Evolutionary conservation across 1,284 basidiomycete species (phyloP).

Genomic region (Inonotus obliquus): DNA sequence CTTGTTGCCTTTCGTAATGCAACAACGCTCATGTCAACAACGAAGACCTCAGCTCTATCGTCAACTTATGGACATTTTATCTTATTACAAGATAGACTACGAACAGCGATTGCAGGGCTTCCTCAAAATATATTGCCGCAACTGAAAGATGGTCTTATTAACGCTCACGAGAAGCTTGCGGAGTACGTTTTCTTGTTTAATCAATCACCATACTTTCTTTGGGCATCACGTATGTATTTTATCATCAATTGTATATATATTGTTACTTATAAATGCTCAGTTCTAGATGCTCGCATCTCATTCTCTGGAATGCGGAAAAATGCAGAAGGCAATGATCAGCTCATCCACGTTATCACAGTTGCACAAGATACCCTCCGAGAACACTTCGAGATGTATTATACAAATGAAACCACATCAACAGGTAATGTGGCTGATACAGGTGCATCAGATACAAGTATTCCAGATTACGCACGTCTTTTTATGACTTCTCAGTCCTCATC

Average conservation of each 20-base stretch:
- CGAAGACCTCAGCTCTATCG: conserved; percentile 23
- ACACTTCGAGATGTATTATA: conserved; percentile 6
- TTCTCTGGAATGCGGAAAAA: conserved; percentile 4
- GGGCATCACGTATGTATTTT: conserved; percentile 21
- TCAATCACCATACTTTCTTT: conserved; percentile 21
- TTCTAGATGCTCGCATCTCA: conserved; percentile 19
- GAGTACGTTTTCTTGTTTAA: conserved; percentile 20
- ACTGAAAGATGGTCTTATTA: conserved; percentile 13
- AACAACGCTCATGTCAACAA: conserved; percentile 28
- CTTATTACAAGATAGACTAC: conserved; percentile 21
- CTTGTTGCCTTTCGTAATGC: conserved; percentile 23
- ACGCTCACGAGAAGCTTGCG: conserved; percentile 22
- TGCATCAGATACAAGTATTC: background rate
- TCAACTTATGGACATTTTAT: conserved; percentile 22
- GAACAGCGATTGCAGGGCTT: conserved; percentile 9
- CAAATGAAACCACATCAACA: background rate
- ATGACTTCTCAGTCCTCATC: background rate
- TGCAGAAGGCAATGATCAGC: conserved; percentile 5
- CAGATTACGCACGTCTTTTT: background rate
- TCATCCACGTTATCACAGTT: background rate
- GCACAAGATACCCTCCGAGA: background rate
- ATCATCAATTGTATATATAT: conserved; percentile 1
- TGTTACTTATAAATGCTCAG: conserved; percentile 3
- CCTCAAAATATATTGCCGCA: conserved; percentile 8
- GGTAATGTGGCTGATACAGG: background rate